phyloP scores from a whole-genome alignment of 805 yeast genomes.

The Debaryomyces castellii region DNA sequence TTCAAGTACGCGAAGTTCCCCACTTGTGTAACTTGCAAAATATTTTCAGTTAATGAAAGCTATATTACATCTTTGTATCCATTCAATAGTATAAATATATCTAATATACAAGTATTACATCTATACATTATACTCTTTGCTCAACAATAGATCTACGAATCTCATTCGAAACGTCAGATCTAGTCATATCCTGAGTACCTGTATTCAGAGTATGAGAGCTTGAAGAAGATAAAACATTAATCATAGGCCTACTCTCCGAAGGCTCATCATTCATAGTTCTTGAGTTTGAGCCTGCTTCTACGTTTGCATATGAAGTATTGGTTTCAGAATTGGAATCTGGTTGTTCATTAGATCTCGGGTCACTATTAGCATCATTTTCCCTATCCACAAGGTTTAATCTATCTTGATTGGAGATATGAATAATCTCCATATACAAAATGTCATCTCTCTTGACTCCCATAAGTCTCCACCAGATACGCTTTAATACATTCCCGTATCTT shows the following conservation, averaged over 20 bases:
- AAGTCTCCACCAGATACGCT: constrained; percentile 48
- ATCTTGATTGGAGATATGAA: neutral
- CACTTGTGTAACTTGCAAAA: neutral
- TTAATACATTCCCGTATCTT: constrained; percentile 29
- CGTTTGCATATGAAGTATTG: neutral
- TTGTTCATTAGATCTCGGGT: neutral
- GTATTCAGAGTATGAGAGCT: neutral
- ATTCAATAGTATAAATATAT: constrained; percentile 1
- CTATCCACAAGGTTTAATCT: neutral
- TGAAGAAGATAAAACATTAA: neutral
- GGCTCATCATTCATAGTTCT: constrained; percentile 3
- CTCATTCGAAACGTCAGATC: constrained; percentile 1
- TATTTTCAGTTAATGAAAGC: no score
- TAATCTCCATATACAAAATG: constrained; percentile 33
- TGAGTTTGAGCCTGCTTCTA: neutral
- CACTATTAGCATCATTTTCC: neutral
- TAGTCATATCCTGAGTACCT: neutral
- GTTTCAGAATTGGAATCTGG: neutral
- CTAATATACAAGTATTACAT: neutral
- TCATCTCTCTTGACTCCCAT: constrained; percentile 56
- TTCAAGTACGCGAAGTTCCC: neutral
- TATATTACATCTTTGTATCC: no score
- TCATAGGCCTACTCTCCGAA: no score
- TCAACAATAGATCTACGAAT: constrained; percentile 18
- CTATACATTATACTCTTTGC: constrained; percentile 10